Evolutionary conservation across 805 yeast species (phyloP).

Genomic region (Wickerhamomyces rabaulensis): DNA sequence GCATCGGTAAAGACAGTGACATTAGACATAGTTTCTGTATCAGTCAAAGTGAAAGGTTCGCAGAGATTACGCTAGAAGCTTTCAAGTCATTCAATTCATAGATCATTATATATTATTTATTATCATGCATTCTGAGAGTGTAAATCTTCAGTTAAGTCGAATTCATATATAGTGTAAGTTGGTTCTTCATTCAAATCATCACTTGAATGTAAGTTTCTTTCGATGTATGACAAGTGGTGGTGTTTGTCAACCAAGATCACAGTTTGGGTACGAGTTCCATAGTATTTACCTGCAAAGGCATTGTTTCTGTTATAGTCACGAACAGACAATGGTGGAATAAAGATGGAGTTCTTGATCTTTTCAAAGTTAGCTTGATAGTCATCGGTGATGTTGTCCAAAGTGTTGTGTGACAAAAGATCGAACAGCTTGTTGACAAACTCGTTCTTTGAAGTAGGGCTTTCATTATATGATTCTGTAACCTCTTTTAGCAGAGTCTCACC

Average conservation of each 20-base stretch:
- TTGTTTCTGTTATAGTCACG: conserved; percentile 28
- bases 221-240: conserved; percentile 54
- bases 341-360: conserved; percentile 53
- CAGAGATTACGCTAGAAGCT: conserved; percentile 32
- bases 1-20: conserved; percentile 27
- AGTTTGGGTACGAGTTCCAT: conserved; percentile 89
- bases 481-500: conserved; percentile 46
- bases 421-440: conserved; percentile 48
- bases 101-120: no score
- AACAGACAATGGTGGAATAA: conserved; percentile 59
- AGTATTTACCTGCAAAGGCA: conserved; percentile 46
- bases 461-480: conserved; percentile 23
- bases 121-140: neutral
- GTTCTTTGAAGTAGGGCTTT: conserved; percentile 28
- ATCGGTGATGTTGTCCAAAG: conserved; percentile 23
- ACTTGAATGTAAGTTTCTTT: conserved; percentile 50
- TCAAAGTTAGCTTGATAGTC: conserved; percentile 32
- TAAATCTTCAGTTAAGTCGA: conserved; percentile 13
- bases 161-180: conserved; percentile 19
- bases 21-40: conserved; percentile 61
- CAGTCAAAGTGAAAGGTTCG: conserved; percentile 42
- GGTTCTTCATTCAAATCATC: conserved; percentile 31
- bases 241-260: conserved; percentile 52
- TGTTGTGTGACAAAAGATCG: conserved; percentile 45
- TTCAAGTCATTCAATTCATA: neutral